A percentile compares a stretch with the other conserved stretches of the same genome.
phyloP scores from a whole-genome alignment of 257 asterid species.

The Thymus mandschuricus region DNA sequence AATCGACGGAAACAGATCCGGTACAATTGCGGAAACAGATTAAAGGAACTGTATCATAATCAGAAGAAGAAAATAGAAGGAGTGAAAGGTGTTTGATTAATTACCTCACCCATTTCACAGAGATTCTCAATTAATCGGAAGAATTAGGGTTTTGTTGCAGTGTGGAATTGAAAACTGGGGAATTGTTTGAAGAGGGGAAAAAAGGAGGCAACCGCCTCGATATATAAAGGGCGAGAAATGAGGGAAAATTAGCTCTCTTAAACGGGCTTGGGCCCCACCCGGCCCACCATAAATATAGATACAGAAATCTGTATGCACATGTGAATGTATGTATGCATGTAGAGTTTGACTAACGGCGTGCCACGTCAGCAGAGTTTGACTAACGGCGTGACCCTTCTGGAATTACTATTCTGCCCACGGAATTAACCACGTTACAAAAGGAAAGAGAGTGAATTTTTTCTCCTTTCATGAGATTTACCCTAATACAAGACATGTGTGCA shows the following conservation, averaged over 20 bases:
- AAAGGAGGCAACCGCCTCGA: constrained; percentile 51
- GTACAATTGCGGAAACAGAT: not conserved
- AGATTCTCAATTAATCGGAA: not conserved
- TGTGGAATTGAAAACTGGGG: constrained; percentile 15
- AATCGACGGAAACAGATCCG: not conserved
- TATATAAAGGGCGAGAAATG: constrained; percentile 44
- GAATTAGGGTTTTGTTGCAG: not conserved
- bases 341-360: constrained; percentile 31
- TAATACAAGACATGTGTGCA: constrained; percentile 9
- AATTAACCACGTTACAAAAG: constrained; percentile 13
- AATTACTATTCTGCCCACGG: constrained; percentile 39
- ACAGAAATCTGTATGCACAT: constrained; percentile 10
- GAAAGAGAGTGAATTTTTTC: not conserved
- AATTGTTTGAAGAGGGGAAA: constrained; percentile 50
- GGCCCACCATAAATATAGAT: constrained; percentile 31
- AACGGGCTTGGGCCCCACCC: not conserved
- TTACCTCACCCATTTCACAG: constrained; percentile 78
- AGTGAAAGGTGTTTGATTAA: constrained; percentile 12
- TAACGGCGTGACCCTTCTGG: not conserved
- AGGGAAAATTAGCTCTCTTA: constrained; percentile 6
- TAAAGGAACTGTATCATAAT: not conserved
- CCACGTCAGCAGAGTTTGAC: constrained; percentile 33
- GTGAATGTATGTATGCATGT: constrained; percentile 21
- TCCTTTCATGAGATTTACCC: not conserved
- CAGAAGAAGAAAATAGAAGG: not conserved